Conservation (phyloP, 2,329 filamentous ascomycete species). For the Gaeumannomyces tritici region DNA sequence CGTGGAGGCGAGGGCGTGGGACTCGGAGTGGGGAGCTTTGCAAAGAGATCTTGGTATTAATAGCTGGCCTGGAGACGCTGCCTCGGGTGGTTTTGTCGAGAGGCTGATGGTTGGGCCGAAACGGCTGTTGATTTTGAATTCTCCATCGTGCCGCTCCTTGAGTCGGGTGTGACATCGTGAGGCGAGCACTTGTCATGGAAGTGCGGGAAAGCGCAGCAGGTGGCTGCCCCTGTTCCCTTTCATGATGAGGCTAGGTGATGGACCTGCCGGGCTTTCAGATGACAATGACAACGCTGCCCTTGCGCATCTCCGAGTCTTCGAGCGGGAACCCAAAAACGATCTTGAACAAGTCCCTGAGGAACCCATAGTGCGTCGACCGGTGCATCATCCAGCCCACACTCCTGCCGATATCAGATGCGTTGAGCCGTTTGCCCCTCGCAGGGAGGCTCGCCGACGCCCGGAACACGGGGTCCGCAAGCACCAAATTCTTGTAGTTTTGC, state of each 20-base stretch:
- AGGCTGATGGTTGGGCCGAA: too few relatives aligned
- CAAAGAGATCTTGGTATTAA: too few relatives aligned
- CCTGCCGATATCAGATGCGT: constrained; percentile 67
- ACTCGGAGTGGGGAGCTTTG: not conserved
- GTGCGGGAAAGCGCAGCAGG: not conserved
- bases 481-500: constrained; percentile 70
- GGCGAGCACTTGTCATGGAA: not conserved
- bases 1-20: not conserved
- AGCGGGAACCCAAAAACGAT: constrained; percentile 77
- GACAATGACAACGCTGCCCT: constrained; percentile 48
- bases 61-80: too few relatives aligned
- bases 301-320: constrained; percentile 64
- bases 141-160: too few relatives aligned
- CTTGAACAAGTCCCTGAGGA: constrained; percentile 72
- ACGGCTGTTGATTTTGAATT: too few relatives aligned
- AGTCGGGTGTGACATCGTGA: too few relatives aligned
- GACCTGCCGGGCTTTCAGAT: constrained; percentile 24
- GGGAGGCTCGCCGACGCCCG: constrained; percentile 45
- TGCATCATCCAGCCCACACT: constrained; percentile 69
- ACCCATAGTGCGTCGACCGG: constrained; percentile 61
- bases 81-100: too few relatives aligned
- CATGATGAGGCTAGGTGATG: too few relatives aligned
- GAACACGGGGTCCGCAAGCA: constrained; percentile 64
- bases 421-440: constrained; percentile 45
- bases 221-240: too few relatives aligned